phyloP scores from a whole-genome alignment of 2,329 filamentous ascomycete genomes.

The Xylaria sp. region DNA sequence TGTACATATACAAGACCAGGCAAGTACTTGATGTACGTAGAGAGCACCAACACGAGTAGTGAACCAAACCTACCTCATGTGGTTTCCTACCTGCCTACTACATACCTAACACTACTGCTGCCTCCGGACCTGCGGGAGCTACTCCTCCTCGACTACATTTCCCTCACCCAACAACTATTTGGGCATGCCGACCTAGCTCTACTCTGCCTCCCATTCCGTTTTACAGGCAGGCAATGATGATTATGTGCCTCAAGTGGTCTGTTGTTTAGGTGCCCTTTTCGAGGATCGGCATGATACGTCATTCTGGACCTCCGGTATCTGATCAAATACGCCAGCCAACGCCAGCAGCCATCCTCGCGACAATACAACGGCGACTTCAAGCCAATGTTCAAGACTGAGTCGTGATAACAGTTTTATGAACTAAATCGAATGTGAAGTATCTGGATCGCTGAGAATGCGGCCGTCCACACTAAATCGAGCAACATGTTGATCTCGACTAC shows the following conservation, averaged over 20 bases:
- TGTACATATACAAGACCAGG: too few species aligned
- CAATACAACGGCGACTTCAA: background rate
- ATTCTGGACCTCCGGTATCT: background rate
- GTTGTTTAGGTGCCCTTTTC: background rate
- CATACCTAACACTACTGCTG: too few species aligned
- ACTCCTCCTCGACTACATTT: background rate
- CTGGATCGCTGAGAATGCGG: conserved; percentile 15
- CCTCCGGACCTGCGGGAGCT: background rate
- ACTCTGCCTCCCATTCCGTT: background rate
- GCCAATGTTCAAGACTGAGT: background rate
- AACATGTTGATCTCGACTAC: conserved; percentile 45
- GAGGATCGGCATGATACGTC: conserved; percentile 14
- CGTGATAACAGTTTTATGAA: background rate
- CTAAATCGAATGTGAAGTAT: conserved; percentile 18
- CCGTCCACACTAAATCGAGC: conserved; percentile 14
- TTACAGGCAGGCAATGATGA: background rate
- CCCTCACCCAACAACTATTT: background rate
- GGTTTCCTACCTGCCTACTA: too few species aligned
- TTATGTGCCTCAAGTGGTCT: background rate
- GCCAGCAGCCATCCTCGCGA: background rate
- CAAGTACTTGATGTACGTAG: too few species aligned
- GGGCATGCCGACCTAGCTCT: background rate
- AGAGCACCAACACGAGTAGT: too few species aligned
- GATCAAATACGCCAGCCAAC: background rate
- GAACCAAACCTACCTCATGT: too few species aligned